Evolutionary conservation across 2,329 filamentous ascomycete genomes (phyloP).

Genomic region (Aspergillus udagawae): DNA sequence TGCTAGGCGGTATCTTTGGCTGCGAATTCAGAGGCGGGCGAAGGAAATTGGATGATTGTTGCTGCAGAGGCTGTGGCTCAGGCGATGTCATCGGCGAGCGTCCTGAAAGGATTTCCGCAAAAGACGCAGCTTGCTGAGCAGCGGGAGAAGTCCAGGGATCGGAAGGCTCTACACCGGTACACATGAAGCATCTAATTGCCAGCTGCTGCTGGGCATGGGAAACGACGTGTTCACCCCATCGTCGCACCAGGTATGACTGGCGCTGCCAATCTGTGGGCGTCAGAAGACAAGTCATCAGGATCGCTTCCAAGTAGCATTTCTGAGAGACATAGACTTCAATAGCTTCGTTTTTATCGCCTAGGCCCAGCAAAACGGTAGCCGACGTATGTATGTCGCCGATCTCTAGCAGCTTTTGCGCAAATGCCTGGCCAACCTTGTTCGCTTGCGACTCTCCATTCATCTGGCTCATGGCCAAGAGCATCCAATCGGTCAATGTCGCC

Average conservation of each 20-base stretch:
- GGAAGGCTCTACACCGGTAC: conserved; percentile 76
- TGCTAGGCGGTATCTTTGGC: conserved; percentile 49
- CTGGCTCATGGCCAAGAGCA: conserved; percentile 85
- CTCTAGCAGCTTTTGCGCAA: conserved; percentile 84
- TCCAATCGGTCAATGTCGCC: conserved; percentile 96
- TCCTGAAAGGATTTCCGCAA: conserved; percentile 23
- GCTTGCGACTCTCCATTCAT: conserved; percentile 76
- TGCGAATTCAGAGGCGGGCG: conserved; percentile 15
- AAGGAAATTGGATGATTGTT: conserved; percentile 14
- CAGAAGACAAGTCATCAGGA: conserved; percentile 79
- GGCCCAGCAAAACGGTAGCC: conserved; percentile 84
- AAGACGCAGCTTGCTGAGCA: conserved; percentile 58
- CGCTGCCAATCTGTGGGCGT: conserved; percentile 87
- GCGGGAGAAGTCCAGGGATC: conserved; percentile 87
- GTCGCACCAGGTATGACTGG: conserved; percentile 79
- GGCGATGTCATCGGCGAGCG: conserved; percentile 45
- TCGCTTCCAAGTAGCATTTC: conserved; percentile 85
- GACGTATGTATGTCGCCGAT: conserved; percentile 88
- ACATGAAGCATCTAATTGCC: conserved; percentile 89
- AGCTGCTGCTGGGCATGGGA: conserved; percentile 83
- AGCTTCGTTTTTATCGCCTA: conserved; percentile 89
- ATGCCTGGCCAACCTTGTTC: conserved; percentile 84
- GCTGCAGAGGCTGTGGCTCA: conserved; percentile 53
- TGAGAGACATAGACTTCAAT: conserved; percentile 95
- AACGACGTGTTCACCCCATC: conserved; percentile 92